Base-by-base conservation (phyloP, 2,329 filamentous ascomycete genomes). In the Xylariales sp. region DNA sequence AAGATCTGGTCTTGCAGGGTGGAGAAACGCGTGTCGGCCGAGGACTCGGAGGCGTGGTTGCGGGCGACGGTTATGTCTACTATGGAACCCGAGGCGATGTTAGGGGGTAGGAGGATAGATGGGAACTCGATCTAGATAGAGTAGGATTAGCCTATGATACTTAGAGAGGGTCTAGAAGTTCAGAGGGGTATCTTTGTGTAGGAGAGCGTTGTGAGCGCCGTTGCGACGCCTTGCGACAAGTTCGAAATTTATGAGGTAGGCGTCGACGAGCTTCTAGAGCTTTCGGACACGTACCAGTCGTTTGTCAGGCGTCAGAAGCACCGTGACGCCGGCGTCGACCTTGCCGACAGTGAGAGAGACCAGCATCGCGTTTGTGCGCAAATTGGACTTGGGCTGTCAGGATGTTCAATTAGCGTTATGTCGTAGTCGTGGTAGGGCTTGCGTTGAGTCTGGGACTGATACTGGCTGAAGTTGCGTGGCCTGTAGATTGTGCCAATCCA, bases 341-440 rank as follows among this genome's bases (percentile, higher is more conserved):
- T 98, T 98, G 74, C 93, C 93, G 67, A 98, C 93, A 38, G 91
- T 97, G 62, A 98, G 78, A 52, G 93, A 97, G 68, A 98, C 88
- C 60, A 97, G 78, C 93, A 98, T 97, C 38, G n/a, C n/a, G n/a
- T n/a, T n/a, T n/a, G n/a, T n/a, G n/a, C n/a, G n/a, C n/a, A n/a
- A n/a, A n/a, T n/a, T n/a, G n/a, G n/a, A n/a, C n/a, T n/a, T n/a
- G n/a, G n/a, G n/a, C n/a, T n/a, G n/a, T n/a, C n/a, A n/a, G n/a
- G n/a, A n/a, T n/a, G n/a, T n/a, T n/a, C n/a, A n/a, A n/a, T n/a
- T n/a, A n/a, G n/a, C n/a, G n/a, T n/a, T n/a, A n/a, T n/a, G n/a
- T n/a, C n/a, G n/a, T n/a, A n/a, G n/a, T n/a, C n/a, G n/a, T n/a
- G n/a, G n/a, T n/a, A n/a, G n/a, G n/a, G n/a, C n/a, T n/a, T n/a